Base-by-base conservation (phyloP, 371 early-diverging fungal genomes). In the Mortierella sp. region DNA sequence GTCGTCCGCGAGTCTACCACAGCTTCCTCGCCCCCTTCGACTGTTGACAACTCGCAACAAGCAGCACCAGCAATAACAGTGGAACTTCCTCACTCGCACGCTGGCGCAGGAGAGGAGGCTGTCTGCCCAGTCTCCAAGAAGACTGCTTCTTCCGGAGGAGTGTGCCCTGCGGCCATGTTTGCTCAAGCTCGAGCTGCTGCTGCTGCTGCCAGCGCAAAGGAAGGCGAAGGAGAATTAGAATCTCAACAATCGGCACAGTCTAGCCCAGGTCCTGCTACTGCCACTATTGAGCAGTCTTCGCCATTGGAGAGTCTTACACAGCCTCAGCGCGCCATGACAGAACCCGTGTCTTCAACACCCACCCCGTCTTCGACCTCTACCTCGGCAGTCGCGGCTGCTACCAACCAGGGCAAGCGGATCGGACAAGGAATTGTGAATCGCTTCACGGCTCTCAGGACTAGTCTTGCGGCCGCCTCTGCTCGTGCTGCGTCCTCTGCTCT, bases 151-250 rank as follows among this genome's bases (percentile, higher is more conserved):
- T 84, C 84, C 1, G 86, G 81, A 10, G 77, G 70, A 9, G 79
- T 86, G 1, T 86, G 86, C 28, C 86, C 86, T 28, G 86, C 86
- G 1, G 82, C 86, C 55, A 76, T 79, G 82, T 86, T 86, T 79
- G 86, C 86, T 9, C 78, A 79, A 72, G 79, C 82, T 11, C 64
- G 81, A 74, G 80, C 83, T 2, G 61, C 57, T 11, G 69, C 79
- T 24, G 69, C 80, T 9, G 74, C 75, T 24, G 71, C 69, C 0
- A 13, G 37, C 0, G 72, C 57, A 0, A n/a, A 44, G 10, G 43
- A 67, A 31, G 57, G 34, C 24, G 67, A 24, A 19, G 43, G 43
- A n/a, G n/a, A 74, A 21, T 4, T 4, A 21, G 43, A 37, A 4
- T 34, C 69, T 50, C 59, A 21, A 48, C 69, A 31, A n/a, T 40